Conservation (phyloP, 2,329 filamentous ascomycete genomes). For the Chaetomium strumarium region DNA sequence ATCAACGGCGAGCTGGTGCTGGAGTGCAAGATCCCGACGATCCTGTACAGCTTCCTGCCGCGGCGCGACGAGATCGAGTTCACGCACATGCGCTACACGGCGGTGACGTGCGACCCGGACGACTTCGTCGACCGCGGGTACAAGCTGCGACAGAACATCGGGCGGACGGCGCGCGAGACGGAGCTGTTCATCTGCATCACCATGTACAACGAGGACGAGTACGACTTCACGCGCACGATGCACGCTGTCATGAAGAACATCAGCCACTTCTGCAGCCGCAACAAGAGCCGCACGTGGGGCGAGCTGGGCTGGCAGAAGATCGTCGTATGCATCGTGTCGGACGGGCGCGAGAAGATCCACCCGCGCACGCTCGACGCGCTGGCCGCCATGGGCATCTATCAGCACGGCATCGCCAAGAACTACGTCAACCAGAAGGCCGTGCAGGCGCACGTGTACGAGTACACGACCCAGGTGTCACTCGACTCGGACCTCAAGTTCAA, state of each 20-base stretch:
- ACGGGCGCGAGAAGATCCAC: constrained; percentile 85
- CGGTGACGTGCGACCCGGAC: constrained; percentile 95
- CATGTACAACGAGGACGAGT: constrained; percentile 99
- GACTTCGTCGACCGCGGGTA: constrained; percentile 87
- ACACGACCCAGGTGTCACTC: constrained; percentile 94
- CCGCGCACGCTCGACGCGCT: constrained; percentile 88
- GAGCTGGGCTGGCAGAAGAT: constrained; percentile 99
- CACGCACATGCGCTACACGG: constrained; percentile 97
- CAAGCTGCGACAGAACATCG: constrained; percentile 87
- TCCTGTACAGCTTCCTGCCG: constrained; percentile 93
- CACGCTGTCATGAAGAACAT: constrained; percentile 99
- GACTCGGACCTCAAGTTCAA: constrained; percentile 97
- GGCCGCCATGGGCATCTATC: constrained; percentile 95
- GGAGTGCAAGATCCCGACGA: constrained; percentile 98
- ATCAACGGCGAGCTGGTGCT: constrained; percentile 97
- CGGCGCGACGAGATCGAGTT: constrained; percentile 91
- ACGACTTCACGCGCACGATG: constrained; percentile 95
- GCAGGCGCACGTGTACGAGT: constrained; percentile 96
- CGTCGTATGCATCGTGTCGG: constrained; percentile 92
- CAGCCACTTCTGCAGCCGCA: constrained; percentile 87
- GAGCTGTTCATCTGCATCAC: constrained; percentile 96
- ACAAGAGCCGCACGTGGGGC: constrained; percentile 91
- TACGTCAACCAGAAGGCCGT: constrained; percentile 94
- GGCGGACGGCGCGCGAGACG: constrained; percentile 76
- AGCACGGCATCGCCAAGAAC: constrained; percentile 98